Base-by-base conservation (phyloP, 371 early-diverging fungal species). In the Mucor saturninus region DNA sequence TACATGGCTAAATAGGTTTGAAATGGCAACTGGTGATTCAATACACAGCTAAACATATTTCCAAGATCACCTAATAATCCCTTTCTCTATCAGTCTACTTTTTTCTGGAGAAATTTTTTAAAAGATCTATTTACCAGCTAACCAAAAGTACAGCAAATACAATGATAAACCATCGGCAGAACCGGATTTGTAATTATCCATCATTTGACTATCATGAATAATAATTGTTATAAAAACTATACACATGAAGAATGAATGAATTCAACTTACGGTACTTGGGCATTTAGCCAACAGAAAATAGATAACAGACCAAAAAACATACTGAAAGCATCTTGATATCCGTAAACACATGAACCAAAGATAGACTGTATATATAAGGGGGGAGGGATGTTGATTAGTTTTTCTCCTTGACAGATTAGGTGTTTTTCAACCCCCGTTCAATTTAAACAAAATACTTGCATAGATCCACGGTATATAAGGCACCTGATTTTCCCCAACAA, bases 41-140 rank as follows among this genome's bases (percentile, higher is more conserved):
- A 68, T n/a, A 90, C 64, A 45, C 90, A 87, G 15, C 92, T 92
- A 21, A 86, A 63, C 9, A 91, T 75, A 65, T 89, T 91, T 45
- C 84, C 78, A 40, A 85, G 15, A 62, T 91, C 93, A 46, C 92
- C 93, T 79, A 59, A 3, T 49, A 11, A 54, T n/a, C 38, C 49
- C 37, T 29, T 9, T 42, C 21, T 21, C 1, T 21, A 21, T 21
- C 21, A 21, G 21, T 21, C 21, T 26, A 49, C 11, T 38, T 54
- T 35, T 35, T 30, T 14, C 32, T 43, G 26, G 30, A 5, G 9
- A 21, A 21, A 15, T 9, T 13, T 55, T 28, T 45, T 26, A 52
- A 2, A 37, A 38, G 28, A 50, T 56, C 50, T 15, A 14, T 40
- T 59, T 84, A 83, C 87, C 84, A 39, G 83, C 78, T 26, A 87